Evolutionary conservation across 208 protist genomes (phyloP).

Genomic region (Trypanosoma avium): DNA sequence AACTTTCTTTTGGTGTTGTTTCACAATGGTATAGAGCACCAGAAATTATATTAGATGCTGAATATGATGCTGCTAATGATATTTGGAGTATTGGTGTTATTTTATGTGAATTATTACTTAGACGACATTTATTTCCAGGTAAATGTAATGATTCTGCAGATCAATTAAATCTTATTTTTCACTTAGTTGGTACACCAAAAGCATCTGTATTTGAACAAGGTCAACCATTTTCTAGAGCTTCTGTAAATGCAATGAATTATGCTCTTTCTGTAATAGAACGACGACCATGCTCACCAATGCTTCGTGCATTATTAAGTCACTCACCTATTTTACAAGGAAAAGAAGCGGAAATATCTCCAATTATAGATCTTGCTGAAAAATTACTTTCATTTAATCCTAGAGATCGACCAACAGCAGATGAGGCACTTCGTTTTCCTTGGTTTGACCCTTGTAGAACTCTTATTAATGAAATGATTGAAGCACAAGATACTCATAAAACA

Average conservation of each 20-base stretch:
- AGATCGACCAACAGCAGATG: conserved; percentile 74
- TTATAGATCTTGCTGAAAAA: conserved; percentile 70
- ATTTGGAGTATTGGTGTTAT: conserved; percentile 92
- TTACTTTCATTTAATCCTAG: conserved; percentile 84
- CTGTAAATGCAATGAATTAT: conserved; percentile 85
- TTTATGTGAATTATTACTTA: conserved; percentile 89
- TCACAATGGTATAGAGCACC: conserved; percentile 93
- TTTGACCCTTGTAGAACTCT: conserved; percentile 79
- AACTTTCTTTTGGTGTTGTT: conserved; percentile 90
- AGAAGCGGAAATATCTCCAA: conserved; percentile 22
- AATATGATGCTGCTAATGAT: conserved; percentile 84
- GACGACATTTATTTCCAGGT: conserved; percentile 90
- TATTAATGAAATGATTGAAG: conserved; percentile 73
- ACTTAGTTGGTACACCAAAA: conserved; percentile 93
- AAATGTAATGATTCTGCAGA: conserved; percentile 93
- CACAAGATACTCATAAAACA: conserved; percentile 55
- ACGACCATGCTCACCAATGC: conserved; percentile 45
- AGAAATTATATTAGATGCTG: conserved; percentile 90
- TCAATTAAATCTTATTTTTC: conserved; percentile 92
- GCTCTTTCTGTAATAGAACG: conserved; percentile 67
- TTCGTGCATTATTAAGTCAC: conserved; percentile 47
- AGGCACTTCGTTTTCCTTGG: conserved; percentile 79
- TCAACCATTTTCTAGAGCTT: conserved; percentile 86
- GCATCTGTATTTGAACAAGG: conserved; percentile 71
- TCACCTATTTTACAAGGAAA: conserved; percentile 59